Percentiles rank a stretch among this genome's conserved stretches.
Conservation (phyloP, 305 asterid genomes). For the Solanum aculeatissimum region DNA sequence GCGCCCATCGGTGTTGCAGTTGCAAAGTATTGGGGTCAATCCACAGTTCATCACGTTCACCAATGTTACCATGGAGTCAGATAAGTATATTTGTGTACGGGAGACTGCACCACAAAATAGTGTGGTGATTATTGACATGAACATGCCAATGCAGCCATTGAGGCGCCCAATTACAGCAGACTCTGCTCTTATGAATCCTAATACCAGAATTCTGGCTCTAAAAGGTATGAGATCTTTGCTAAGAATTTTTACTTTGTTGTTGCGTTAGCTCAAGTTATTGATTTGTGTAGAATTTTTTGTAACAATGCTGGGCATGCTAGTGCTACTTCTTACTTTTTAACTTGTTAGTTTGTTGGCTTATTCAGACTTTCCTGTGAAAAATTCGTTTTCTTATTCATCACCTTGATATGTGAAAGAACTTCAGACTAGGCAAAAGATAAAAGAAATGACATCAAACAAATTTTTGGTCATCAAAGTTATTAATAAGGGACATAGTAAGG, state of each 20-base stretch:
- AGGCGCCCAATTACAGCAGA: constrained; percentile 99
- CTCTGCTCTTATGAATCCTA: constrained; percentile 98
- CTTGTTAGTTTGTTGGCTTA: background rate
- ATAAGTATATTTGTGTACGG: constrained; percentile 86
- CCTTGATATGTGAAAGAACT: background rate
- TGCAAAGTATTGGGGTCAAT: constrained; percentile 95
- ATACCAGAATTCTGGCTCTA: constrained; percentile 75
- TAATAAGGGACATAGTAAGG: background rate
- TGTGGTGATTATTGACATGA: constrained; percentile 92
- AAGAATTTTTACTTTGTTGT: background rate
- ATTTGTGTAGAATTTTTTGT: background rate
- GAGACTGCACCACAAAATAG: constrained; percentile 97
- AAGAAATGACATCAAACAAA: background rate
- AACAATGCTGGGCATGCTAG: background rate
- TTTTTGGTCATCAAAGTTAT: background rate
- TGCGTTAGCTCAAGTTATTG: background rate
- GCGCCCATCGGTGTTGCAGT: constrained; percentile 44
- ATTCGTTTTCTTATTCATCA: background rate
- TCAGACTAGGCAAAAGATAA: background rate
- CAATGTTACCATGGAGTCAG: constrained; percentile 99
- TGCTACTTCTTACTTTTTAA: background rate
- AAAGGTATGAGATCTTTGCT: constrained; percentile 41
- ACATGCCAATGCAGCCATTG: constrained; percentile 92
- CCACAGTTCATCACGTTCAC: constrained; percentile 95
- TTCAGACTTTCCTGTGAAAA: background rate